These are phyloP conservation scores for Verticillium isaacii DNA, from an alignment of 2,329 filamentous ascomycete genomes.

Conservation along the genomic window DNA sequence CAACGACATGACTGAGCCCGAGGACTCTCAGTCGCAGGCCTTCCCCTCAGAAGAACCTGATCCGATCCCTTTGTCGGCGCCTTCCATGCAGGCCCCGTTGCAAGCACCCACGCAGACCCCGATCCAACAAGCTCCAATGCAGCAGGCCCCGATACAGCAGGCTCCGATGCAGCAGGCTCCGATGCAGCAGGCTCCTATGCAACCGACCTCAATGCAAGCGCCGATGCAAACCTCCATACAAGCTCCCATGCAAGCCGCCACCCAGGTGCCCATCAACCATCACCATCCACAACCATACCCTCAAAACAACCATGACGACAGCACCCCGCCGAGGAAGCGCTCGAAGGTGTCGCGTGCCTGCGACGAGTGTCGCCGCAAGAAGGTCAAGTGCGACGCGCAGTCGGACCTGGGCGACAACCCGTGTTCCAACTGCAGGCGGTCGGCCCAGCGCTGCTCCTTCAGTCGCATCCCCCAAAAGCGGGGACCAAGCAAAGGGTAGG, in stretches of 20 bases:
- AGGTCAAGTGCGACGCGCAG: constrained; percentile 82
- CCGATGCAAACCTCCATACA: constrained; percentile 12
- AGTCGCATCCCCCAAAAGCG: constrained; percentile 84
- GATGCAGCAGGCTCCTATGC: background rate
- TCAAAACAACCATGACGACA: constrained; percentile 35
- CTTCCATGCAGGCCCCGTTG: constrained; percentile 20
- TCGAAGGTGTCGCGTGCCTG: constrained; percentile 86
- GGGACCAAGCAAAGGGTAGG: constrained; percentile 81
- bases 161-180: background rate
- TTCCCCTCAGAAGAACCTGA: constrained; percentile 15
- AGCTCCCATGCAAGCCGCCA: constrained; percentile 6
- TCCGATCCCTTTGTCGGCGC: constrained; percentile 16
- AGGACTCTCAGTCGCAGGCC: constrained; percentile 24
- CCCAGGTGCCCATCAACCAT: constrained; percentile 27
- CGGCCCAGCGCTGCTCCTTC: constrained; percentile 74
- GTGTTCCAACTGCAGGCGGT: constrained; percentile 77
- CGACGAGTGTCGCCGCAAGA: constrained; percentile 84
- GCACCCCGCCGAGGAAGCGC: constrained; percentile 66
- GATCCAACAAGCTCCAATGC: constrained; percentile 4
- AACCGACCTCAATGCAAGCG: constrained; percentile 13
- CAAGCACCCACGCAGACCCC: constrained; percentile 4
- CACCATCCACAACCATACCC: constrained; percentile 14
- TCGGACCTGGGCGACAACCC: constrained; percentile 68
- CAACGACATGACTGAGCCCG: constrained; percentile 9
- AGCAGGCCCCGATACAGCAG: background rate